Conservation (phyloP, 768 basidiomycete genomes). For the Serendipita sp. region DNA sequence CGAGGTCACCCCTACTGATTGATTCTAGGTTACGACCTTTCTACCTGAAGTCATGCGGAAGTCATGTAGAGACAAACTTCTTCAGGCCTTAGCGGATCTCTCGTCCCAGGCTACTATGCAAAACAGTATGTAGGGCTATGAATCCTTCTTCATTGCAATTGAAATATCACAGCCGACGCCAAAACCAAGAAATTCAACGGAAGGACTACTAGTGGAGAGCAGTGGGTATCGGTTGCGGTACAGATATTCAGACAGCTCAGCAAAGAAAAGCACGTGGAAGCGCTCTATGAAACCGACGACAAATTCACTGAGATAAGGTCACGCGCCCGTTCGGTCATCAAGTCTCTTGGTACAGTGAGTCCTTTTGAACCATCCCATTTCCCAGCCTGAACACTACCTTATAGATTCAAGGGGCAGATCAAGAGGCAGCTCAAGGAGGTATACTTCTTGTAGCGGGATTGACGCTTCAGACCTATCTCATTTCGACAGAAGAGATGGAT, state of each 20-base stretch:
- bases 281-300: constrained; percentile 36
- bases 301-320: constrained; percentile 32
- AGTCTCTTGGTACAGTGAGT: constrained; percentile 16
- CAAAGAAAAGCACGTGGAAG: neutral
- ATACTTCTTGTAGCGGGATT: constrained; percentile 56
- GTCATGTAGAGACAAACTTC: neutral
- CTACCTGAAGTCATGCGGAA: neutral
- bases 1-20: neutral
- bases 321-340: constrained; percentile 24
- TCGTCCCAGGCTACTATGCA: neutral
- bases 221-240: neutral
- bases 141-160: neutral
- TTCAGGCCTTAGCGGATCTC: neutral
- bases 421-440: constrained; percentile 35
- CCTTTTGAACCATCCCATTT: neutral
- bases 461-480: constrained; percentile 56
- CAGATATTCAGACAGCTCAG: neutral
- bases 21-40: neutral
- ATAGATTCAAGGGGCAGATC: constrained; percentile 15
- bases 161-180: neutral
- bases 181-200: neutral
- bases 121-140: neutral
- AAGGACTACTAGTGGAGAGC: neutral
- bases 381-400: constrained; percentile 22
- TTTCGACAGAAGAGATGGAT: constrained; percentile 31